Base-by-base conservation (phyloP, 2,329 filamentous ascomycete species). In the Penicillium sp. region DNA sequence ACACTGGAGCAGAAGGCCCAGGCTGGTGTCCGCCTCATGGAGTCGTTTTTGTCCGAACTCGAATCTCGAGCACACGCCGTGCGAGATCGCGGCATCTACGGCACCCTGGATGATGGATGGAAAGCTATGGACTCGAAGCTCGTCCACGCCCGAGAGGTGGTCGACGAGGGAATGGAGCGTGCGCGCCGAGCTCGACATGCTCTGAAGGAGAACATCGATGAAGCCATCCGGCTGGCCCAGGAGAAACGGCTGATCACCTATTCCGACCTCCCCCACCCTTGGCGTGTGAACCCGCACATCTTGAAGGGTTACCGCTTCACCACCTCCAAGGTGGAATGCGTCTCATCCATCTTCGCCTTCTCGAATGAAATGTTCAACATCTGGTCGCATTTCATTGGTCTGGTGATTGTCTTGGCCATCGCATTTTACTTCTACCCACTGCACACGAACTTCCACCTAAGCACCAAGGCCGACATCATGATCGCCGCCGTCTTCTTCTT, bases 341-440 rank as follows among this genome's bases (percentile, higher is more conserved):
- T 97, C 45, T 83, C 84, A 45, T 96, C 91, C 18, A 85, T 90
- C 56, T 92, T 96, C 67, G 82, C 84, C 56, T 78, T 94, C 52
- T 95, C 90, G 58, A 99, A 99, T 74, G 94, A 99, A 75, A 84
- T 88, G 33, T 87, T 97, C 78, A 99, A 99, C 75, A 99, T 99
- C 67, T 99, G 94, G 94, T 93, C 92, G 2, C 94, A 99, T 69
- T 84, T 88, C 10, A 82, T 99, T 24, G 94, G 94, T 15, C 81
- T 97, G n/a, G 68, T 97, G 26, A 80, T 97, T 56, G 89, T 99
- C 40, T 81, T 97, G 30, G 80, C 91, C 10, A 82, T 97, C 36
- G 94, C 94, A 50, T 93, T 99, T 62, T 96, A 96, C 77, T 95
- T 96, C 72, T 99, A 99, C 72, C 94, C 94, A 0, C 85, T 86